Evolutionary conservation across 306 rosid genomes (phyloP), one percentile per base, ranked within the genome.

Genomic region (Begonia masoniana): DNA sequence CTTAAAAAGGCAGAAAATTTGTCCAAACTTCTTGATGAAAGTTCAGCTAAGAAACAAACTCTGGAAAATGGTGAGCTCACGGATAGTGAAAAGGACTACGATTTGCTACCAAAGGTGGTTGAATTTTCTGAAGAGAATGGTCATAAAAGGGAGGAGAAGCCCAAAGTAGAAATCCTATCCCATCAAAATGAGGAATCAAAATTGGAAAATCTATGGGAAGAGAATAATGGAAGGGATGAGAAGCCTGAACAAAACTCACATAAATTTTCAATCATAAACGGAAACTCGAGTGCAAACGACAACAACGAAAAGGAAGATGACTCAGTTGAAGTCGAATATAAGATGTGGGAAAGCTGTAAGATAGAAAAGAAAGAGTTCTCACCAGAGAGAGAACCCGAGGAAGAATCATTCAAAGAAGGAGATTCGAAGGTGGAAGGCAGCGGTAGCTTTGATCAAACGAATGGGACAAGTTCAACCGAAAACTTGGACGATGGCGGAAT

Each of bases 91-190:
- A 91, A 81, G 67, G 99, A 91, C 65, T 91, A 91, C 13, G 94
- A 83, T 63, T 63, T 91, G 72, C 96, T 86, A 72, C 99, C 94
- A n/a, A 86, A 79, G 56, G 92, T 81, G 52, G 99, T 91, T 13
- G 96, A 91, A 36, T 91, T 86, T 67, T 81, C 88, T n/a, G 96
- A 86, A 77, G 96, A 86, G 81, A 91, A 91, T 51, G 99, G 96
- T 21, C 86, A 80, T 13, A 83, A 71, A 41, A 60, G 74, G 53
- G 96, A 83, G 50, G 85, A 77, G 71, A 63, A 70, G 56, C 68
- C 79, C n/a, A 82, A 71, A 63, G 69, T 67, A 63, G 79, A 80
- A 67, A 60, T 69, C 64, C 49, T 72, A 41, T 57, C 54, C 47
- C 52, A 65, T 54, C 68, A 56, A 49, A 16, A 58, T 43, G 82